Evolutionary conservation across 2,329 filamentous ascomycete genomes (phyloP), one percentile per base, ranked within the genome.

Genomic region (Ophiosphaerella narmari): DNA sequence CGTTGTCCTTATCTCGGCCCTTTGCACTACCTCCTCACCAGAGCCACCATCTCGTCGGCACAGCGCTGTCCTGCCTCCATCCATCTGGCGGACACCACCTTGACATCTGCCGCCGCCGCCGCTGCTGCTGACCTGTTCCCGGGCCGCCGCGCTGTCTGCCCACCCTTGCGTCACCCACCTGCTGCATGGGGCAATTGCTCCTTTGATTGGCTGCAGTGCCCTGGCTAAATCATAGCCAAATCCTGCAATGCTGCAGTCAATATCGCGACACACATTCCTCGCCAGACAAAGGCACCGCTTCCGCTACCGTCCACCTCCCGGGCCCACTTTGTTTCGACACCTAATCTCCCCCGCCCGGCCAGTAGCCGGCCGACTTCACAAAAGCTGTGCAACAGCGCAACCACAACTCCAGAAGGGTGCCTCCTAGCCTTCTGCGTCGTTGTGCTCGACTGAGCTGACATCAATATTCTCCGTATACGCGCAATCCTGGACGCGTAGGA

Each of bases 261-360:
- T 59, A 59, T 54, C 56, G 56, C 50, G 46, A 56, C 36, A 39
- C 36, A 43, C 48, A 47, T 40, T 47, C 39, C 39, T 32, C 12
- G 13, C 39, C 16, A 26, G 24, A 26, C 21, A 13, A 29, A 36
- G 34, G 8, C 21, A 38, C 18, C 18, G 23, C 34, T 48, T 21
- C 39, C 33, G 43, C 11, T 11, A 16, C 23, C n/a, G 38, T 33
- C n/a, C 34, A 32, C 31, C 13, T 39, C 32, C 34, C n/a, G n/a
- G 16, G 32, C 36, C 36, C 36, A 38, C 36, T 31, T 24, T n/a
- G 13, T n/a, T 12, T 26, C 37, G 8, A 29, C 26, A 2, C 26
- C 26, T 29, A 29, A 29, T 29, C 11, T 29, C 26, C 26, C 26
- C 26, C 11, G 7, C 26, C 26, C 26, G 11, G 11, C 26, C 26